These are phyloP conservation scores for Globisporangium viniferum DNA, from an alignment of 352 stramenopile species.

Conservation along the genomic window DNA sequence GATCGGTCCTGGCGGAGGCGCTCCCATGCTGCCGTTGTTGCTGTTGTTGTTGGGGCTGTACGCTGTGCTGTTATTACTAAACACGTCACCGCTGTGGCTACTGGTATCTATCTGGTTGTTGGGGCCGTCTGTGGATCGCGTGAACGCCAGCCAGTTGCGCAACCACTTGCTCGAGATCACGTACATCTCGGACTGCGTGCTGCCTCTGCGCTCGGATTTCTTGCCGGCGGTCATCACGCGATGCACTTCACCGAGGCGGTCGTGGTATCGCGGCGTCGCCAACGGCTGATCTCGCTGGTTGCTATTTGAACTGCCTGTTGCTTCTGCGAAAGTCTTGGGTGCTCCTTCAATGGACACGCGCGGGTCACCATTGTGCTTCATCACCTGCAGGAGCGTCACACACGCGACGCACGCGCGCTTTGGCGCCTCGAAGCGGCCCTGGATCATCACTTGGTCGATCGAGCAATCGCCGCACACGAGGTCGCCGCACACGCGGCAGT, in stretches of 20 bases:
- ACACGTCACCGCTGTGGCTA: constrained; percentile 1
- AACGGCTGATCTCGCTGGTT: constrained; percentile 7
- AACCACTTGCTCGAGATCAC: constrained; percentile 63
- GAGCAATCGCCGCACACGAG: constrained; percentile 77
- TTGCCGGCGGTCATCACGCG: constrained; percentile 67
- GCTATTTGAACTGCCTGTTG: constrained; percentile 9
- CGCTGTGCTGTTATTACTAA: constrained; percentile 4
- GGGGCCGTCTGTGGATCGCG: constrained; percentile 16
- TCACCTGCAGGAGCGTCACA: constrained; percentile 51
- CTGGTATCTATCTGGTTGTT: constrained; percentile 7
- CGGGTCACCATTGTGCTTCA: constrained; percentile 44
- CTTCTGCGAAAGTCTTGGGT: constrained; percentile 12
- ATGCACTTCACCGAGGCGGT: constrained; percentile 62
- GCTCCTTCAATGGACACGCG: constrained; percentile 41
- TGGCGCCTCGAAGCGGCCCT: constrained; percentile 43
- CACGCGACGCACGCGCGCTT: constrained; percentile 63
- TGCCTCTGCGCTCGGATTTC: constrained; percentile 45
- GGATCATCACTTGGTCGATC: constrained; percentile 53
- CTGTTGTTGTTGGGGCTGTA: constrained; percentile 12
- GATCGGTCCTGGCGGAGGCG: constrained; percentile 38
- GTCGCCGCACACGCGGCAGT: constrained; percentile 78
- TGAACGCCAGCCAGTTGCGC: constrained; percentile 64
- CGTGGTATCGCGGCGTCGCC: constrained; percentile 44
- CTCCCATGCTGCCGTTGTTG: constrained; percentile 10
- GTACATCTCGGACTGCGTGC: constrained; percentile 48